Base-by-base conservation (phyloP, 2,329 filamentous ascomycete genomes). In the Plectosphaerella sp. region DNA sequence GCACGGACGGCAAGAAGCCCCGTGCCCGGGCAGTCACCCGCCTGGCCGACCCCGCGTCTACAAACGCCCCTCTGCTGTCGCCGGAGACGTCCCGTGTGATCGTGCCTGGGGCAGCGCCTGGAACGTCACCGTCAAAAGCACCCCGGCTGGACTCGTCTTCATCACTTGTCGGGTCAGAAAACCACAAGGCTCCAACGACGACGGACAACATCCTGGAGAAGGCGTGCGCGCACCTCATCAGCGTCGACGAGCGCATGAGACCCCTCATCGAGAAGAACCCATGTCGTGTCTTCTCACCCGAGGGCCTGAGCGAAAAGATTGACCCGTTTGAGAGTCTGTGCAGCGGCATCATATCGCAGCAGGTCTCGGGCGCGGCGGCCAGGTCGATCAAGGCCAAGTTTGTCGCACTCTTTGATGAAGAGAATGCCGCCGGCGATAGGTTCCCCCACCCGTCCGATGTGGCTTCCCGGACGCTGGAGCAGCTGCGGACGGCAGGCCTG, bases 281-380 rank as follows among this genome's bases (percentile, higher is more conserved):
- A 55, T 97, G 93, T 68, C 79, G 77, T 51, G 72, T 94, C 15
- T 97, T 97, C 71, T 88, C 86, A 2, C 81, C 90, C 0, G 86
- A 88, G 57, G 91, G 91, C 0, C 73, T 97, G n/a, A 83, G 86
- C 25, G 91, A 97, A 68, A 78, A 83, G 57, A 83, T 97, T 54
- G 91, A 97, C 69, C 94, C 94, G 0, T 99, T 97, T 64, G 86
- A 88, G 60, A 86, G 83, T 52, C 78, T 99, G 35, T 80, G 83
- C 39, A 92, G 87, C 67, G 88, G 91, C 49, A 97, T 99, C 64
- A 96, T 97, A 61, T 91, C 90, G 50, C 94, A 97, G 71, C 94
- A 99, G 73, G 93, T 99, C 18, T 96, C 91, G 1, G 91, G 93
- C 16, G 91, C 91, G 6, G 94, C 94, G 1, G 94, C 94, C 12